Conservation (phyloP, 1,139 yeast species). For the Yamadazyma dendronema region DNA sequence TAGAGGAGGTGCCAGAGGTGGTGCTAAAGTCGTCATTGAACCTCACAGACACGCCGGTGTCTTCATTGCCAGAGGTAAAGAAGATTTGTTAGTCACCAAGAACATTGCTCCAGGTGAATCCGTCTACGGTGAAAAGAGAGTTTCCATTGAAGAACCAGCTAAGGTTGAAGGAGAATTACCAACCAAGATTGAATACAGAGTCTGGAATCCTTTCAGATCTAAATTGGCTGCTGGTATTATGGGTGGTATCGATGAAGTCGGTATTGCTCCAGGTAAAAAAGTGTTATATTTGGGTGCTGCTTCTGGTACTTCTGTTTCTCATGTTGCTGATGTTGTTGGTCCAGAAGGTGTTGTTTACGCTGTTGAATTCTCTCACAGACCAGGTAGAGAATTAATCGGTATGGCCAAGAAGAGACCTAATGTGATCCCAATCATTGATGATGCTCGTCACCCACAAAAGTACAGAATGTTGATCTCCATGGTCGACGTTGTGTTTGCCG, state of each 20-base stretch:
- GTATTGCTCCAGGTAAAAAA: slow-evolving; percentile 97
- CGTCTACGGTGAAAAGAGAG: slow-evolving; percentile 97
- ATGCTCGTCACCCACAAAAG: slow-evolving; percentile 99
- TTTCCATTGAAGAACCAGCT: slow-evolving; percentile 88
- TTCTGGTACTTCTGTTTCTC: slow-evolving; percentile 98
- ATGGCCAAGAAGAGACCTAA: slow-evolving; percentile 99
- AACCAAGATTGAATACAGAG: slow-evolving; percentile 97
- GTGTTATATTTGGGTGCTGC: slow-evolving; percentile 98
- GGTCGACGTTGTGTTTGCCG: slow-evolving; percentile 98
- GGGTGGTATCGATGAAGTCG: slow-evolving; percentile 98
- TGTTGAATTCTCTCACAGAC: slow-evolving; percentile 98
- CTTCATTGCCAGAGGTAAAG: slow-evolving; percentile 98
- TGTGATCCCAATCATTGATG: slow-evolving; percentile 97
- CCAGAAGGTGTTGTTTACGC: slow-evolving; percentile 99
- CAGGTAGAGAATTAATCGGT: slow-evolving; percentile 97
- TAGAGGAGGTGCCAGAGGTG: slow-evolving; percentile 75
- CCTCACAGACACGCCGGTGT: slow-evolving; percentile 99
- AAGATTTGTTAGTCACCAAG: slow-evolving; percentile 95
- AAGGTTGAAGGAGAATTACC: slow-evolving; percentile 85
- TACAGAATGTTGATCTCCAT: slow-evolving; percentile 98
- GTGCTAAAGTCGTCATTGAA: slow-evolving; percentile 94
- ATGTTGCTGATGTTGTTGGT: slow-evolving; percentile 97
- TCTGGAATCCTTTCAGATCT: slow-evolving; percentile 99
- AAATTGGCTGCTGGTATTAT: slow-evolving; percentile 99
- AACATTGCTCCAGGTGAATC: slow-evolving; percentile 98